Conservation (phyloP, 805 yeast genomes). For the Saccharomycopsis malanga region DNA sequence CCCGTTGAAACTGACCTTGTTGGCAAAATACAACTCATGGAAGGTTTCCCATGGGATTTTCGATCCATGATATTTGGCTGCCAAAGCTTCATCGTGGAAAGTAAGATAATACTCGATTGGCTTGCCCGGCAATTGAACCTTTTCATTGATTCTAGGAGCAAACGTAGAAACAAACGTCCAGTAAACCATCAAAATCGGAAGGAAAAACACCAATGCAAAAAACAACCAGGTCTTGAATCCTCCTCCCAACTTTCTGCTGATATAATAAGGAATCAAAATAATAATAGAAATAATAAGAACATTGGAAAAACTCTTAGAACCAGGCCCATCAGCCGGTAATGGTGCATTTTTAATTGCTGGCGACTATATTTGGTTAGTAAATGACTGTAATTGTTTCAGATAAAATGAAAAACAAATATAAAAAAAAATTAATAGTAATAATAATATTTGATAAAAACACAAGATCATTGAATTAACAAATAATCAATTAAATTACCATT, state of each 20-base stretch:
- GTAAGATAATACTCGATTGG: constrained; percentile 77
- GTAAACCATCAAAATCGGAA: constrained; percentile 74
- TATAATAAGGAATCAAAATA: constrained; percentile 51
- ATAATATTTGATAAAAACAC: too few species aligned
- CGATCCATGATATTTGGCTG: constrained; percentile 61
- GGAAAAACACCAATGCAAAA: constrained; percentile 43
- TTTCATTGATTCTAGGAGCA: constrained; percentile 77
- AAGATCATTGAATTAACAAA: too few species aligned
- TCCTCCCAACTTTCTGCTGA: constrained; percentile 60
- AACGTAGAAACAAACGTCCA: constrained; percentile 75
- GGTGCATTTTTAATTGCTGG: constrained; percentile 84
- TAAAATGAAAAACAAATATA: too few species aligned
- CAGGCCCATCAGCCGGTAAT: constrained; percentile 88
- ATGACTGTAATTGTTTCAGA: too few species aligned
- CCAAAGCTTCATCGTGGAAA: constrained; percentile 67
- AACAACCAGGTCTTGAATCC: constrained; percentile 64
- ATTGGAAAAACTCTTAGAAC: constrained; percentile 70
- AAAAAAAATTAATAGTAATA: too few species aligned
- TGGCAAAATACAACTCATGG: constrained; percentile 79
- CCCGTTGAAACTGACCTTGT: constrained; percentile 81
- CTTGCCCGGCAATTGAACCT: constrained; percentile 64
- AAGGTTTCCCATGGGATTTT: constrained; percentile 91
- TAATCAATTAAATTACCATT: too few species aligned
- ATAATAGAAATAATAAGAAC: constrained; percentile 41
- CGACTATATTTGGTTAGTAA: constrained; percentile 31